A percentile compares a stretch with the other conserved stretches of the same genome.
Evolutionary conservation across 257 asterid genomes (phyloP).

Genomic region (Agastache rugosa): DNA sequence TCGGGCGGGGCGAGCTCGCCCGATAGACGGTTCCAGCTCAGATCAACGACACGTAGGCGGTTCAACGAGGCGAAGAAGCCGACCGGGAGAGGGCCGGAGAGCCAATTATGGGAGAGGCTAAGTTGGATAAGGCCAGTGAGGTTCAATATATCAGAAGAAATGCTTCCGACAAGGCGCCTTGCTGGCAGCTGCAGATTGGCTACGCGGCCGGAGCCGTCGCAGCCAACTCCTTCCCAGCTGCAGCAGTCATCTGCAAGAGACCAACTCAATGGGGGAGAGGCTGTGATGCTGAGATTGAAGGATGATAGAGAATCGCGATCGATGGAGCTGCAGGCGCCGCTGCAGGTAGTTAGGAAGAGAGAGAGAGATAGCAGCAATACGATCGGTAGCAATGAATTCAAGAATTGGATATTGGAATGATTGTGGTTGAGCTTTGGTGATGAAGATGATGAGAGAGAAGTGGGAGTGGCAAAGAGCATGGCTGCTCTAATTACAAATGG

Average conservation of each 20-base stretch:
- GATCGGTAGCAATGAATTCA: slow-evolving; percentile 37
- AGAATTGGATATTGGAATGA: slow-evolving; percentile 1
- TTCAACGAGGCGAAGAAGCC: slow-evolving; percentile 53
- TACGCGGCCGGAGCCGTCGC: slow-evolving; percentile 70
- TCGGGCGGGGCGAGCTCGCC: slow-evolving; percentile 51
- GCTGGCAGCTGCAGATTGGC: slow-evolving; percentile 65
- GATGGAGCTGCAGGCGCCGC: slow-evolving; percentile 55
- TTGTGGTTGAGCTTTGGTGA: not conserved
- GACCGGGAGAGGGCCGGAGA: slow-evolving; percentile 68
- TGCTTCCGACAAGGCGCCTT: slow-evolving; percentile 59
- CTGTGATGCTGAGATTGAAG: slow-evolving; percentile 49
- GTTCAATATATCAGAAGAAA: slow-evolving; percentile 54
- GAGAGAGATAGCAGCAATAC: slow-evolving; percentile 28
- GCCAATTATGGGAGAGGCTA: slow-evolving; percentile 60
- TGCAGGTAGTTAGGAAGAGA: slow-evolving; percentile 43
- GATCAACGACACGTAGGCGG: slow-evolving; percentile 52
- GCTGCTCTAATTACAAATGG: slow-evolving; percentile 39
- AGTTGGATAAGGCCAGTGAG: slow-evolving; percentile 66
- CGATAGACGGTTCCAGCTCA: slow-evolving; percentile 72
- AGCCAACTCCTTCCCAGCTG: slow-evolving; percentile 79
- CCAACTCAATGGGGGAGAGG: slow-evolving; percentile 71
- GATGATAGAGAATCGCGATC: slow-evolving; percentile 59
- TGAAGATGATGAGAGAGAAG: slow-evolving; percentile 31
- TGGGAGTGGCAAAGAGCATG: slow-evolving; percentile 54
- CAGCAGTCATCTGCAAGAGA: slow-evolving; percentile 67